A percentile compares a stretch with the other conserved stretches of the same genome.
Conservation (phyloP, 2,329 filamentous ascomycete species). For the Colletotrichum sp. region DNA sequence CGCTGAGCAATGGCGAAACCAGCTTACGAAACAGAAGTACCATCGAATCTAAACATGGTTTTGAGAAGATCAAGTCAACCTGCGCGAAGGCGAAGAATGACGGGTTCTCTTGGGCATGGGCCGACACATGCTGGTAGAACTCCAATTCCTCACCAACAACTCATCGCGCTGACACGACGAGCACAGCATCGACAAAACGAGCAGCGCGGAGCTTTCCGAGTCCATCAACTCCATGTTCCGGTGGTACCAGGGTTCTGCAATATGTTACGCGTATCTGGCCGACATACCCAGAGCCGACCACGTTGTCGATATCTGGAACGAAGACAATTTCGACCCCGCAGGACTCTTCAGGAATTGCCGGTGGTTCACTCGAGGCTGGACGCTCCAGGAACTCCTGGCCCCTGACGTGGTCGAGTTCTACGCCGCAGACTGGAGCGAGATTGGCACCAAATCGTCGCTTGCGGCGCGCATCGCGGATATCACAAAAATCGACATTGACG, state of each 20-base stretch:
- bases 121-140: slow-evolving; percentile 29
- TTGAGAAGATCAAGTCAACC: slow-evolving; percentile 23
- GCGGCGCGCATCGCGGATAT: slow-evolving; percentile 15
- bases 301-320: neutral
- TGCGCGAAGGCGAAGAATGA: slow-evolving; percentile 24
- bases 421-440: slow-evolving; percentile 28
- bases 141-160: neutral
- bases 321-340: neutral
- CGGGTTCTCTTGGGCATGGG: slow-evolving; percentile 30
- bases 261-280: slow-evolving; percentile 31
- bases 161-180: neutral
- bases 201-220: slow-evolving; percentile 29
- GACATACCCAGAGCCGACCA: neutral
- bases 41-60: slow-evolving; percentile 9
- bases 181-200: slow-evolving; percentile 29
- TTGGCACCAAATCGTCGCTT: slow-evolving; percentile 30
- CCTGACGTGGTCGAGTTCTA: slow-evolving; percentile 33
- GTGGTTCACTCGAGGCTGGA: slow-evolving; percentile 31
- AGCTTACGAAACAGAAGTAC: neutral
- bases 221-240: slow-evolving; percentile 31
- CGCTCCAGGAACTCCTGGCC: slow-evolving; percentile 33
- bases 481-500: slow-evolving; percentile 27
- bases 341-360: neutral
- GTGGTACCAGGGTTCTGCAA: slow-evolving; percentile 28
- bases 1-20: neutral